These are phyloP conservation scores for Cajanus cajan DNA, from an alignment of 306 rosid species.

Conservation along the genomic window DNA sequence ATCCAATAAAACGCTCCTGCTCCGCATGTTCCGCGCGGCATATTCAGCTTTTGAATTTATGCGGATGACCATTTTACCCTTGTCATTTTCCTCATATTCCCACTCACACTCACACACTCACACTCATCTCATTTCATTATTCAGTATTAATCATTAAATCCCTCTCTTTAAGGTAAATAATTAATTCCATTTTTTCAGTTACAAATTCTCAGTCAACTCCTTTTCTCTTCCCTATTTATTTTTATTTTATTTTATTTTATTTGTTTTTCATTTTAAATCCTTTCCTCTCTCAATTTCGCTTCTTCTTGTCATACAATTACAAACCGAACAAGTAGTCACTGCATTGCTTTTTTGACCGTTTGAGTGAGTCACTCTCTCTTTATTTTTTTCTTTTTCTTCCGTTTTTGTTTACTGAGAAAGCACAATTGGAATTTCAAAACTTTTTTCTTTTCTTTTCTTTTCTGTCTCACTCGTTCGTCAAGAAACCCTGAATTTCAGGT, in stretches of 20 bases:
- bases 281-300: background rate
- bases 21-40: constrained; percentile 34
- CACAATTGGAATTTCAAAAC: background rate
- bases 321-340: too few relatives aligned
- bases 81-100: background rate
- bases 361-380: constrained; percentile 21
- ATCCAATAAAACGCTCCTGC: constrained; percentile 6
- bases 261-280: too few relatives aligned
- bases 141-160: background rate
- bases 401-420: constrained; percentile 33
- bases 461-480: background rate
- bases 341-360: constrained; percentile 41
- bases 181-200: constrained; percentile 30
- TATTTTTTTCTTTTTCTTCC: background rate
- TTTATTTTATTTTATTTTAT: background rate
- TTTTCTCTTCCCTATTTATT: background rate
- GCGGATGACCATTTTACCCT: background rate
- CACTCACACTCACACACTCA: background rate
- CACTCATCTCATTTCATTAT: background rate
- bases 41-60: constrained; percentile 2
- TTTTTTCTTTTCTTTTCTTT: background rate
- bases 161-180: constrained; percentile 35
- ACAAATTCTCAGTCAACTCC: background rate
- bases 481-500: constrained; percentile 3
- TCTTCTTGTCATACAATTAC: too few relatives aligned